Evolutionary conservation across 2,329 filamentous ascomycete species (phyloP), one percentile per base, ranked within the genome.

Genomic region (Fusarium sp.): DNA sequence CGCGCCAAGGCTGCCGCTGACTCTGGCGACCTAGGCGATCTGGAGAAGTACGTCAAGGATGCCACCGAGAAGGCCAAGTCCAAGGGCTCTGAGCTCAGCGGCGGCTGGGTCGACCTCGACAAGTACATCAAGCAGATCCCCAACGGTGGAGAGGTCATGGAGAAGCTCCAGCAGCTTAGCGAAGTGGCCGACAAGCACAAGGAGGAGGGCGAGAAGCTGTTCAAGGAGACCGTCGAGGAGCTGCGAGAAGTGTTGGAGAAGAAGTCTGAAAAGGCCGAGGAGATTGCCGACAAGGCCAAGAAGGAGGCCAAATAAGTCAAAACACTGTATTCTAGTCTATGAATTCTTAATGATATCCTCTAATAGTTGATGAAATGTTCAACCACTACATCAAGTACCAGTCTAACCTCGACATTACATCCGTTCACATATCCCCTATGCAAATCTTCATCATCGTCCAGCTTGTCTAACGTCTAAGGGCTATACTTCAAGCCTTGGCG

Each of bases 141-240:
- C 0, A 83, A 85, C 11, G 88, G 87, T 0, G 80, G 82, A 39
- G 83, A 90, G 74, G 84, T 92, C 43, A 71, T 91, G 32, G 81
- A 85, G 32, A 90, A 91, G 76, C 73, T 92, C 50, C 79, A 86
- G 69, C 82, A 90, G 68, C 74, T 93, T 51, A 81, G 85, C 64
- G 81, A 90, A 61, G 80, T 89, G 12, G 87, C 87, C 0, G 80
- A 88, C 68, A 86, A 91, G 78, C 87, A 91, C 73, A 86, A 85
- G 45, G 81, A 87, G 6, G 88, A 92, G 74, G 89, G 88, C 3
- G 84, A 92, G 79, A 84, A 87, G 75, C 78, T 92, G 34, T 74
- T 91, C 47, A 87, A 87, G 76, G 88, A 90, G 72, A 89, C 89
- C 0, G 79, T 91, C 44, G 82, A 88, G 40, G 88, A 91, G 73